These are phyloP conservation scores for Scutellaria baicalensis DNA, from an alignment of 257 asterid species.

Conservation along the genomic window DNA sequence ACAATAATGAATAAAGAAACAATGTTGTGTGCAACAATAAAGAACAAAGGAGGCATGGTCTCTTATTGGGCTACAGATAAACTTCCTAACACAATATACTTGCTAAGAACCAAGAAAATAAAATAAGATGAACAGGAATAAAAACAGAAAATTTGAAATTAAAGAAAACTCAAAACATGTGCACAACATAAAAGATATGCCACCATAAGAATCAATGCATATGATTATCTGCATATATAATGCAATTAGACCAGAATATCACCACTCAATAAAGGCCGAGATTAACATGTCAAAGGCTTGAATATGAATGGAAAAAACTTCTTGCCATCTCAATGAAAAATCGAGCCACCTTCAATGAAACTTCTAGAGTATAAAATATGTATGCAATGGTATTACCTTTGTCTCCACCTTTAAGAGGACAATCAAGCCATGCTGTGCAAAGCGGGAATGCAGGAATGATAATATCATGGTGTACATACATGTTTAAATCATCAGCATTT, in stretches of 20 bases:
- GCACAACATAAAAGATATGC: not conserved
- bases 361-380: not conserved
- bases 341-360: not conserved
- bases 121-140: not conserved
- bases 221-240: not conserved
- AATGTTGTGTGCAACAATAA: not conserved
- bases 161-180: not conserved
- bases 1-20: not conserved
- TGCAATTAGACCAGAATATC: not conserved
- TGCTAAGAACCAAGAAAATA: not conserved
- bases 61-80: not conserved
- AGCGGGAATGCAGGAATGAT: slow-evolving; percentile 91
- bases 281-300: not conserved
- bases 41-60: not conserved
- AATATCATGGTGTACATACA: slow-evolving; percentile 82
- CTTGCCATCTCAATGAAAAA: not conserved
- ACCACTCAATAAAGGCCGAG: not conserved
- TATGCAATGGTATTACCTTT: slow-evolving; percentile 38
- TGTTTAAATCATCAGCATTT: slow-evolving; percentile 42
- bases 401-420: slow-evolving; percentile 73
- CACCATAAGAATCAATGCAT: not conserved
- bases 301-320: not conserved
- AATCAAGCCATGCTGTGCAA: slow-evolving; percentile 93
- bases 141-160: not conserved
- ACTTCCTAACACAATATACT: not conserved